Evolutionary conservation across 2,329 filamentous ascomycete genomes (phyloP), one percentile per base, ranked within the genome.

Genomic region (Ophiostoma ips): DNA sequence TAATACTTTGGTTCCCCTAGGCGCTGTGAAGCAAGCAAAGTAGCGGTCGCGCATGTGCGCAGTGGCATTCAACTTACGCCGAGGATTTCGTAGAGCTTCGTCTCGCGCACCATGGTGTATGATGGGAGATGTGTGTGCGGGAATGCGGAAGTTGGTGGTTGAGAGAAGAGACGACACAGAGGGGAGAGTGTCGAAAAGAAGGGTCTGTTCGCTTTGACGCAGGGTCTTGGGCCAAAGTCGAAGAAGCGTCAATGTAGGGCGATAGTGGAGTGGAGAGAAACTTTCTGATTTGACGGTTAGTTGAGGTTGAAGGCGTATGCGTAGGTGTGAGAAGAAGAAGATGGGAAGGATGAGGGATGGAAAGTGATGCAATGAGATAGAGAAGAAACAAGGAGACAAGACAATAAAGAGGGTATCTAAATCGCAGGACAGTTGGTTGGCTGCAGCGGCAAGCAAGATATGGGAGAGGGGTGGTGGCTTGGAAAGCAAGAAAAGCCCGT

Each of bases 21-120:
- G n/a, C n/a, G n/a, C n/a, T n/a, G n/a, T n/a, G n/a, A n/a, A n/a
- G n/a, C n/a, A n/a, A n/a, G n/a, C n/a, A n/a, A n/a, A 40, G 24
- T 41, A 6, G 16, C 16, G 16, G 19, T 24, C 37, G 37, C 10
- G 18, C 19, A n/a, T n/a, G n/a, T n/a, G n/a, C n/a, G n/a, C n/a
- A n/a, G n/a, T n/a, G n/a, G n/a, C 24, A 10, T 37, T 8, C 45
- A n/a, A 70, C 76, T 62, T 80, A 88, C 84, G 66, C 84, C 84
- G 46, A 92, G 77, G 55, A 76, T 69, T 55, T 90, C 84, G 71
- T 92, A 92, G 64, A 79, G 76, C 66, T 86, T 86, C 35, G 79
- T 84, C 61, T 88, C 84, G 64, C 84, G 85, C 57, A 81, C 83
- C 84, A 88, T 89, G 50, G 61, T 83, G 66, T 49, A 60, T 19